Percentiles rank a stretch among this genome's conserved stretches.
phyloP scores from a whole-genome alignment of 73 alveolate species.

The Halteria grandinella region DNA sequence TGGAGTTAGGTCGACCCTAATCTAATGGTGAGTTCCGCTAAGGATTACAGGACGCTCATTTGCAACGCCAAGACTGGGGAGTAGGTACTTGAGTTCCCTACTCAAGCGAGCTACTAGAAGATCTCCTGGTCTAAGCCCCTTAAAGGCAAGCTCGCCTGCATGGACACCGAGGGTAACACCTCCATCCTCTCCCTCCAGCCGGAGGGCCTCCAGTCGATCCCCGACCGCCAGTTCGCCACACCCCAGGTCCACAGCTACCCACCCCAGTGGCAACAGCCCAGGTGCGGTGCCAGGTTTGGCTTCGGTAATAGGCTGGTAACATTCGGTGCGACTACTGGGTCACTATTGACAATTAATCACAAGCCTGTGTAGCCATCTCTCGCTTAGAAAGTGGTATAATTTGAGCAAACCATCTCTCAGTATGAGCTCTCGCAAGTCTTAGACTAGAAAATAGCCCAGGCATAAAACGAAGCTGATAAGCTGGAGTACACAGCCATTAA shows the following conservation, averaged over 20 bases:
- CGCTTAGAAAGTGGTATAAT: constrained; percentile 32
- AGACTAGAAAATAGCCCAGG: constrained; percentile 39
- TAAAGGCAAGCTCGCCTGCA: constrained; percentile 44
- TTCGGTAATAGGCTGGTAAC: constrained; percentile 73
- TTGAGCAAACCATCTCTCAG: constrained; percentile 19
- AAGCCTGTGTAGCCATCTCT: constrained; percentile 1
- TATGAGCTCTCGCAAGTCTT: constrained; percentile 17
- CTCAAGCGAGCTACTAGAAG: constrained; percentile 7
- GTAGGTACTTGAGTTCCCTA: constrained; percentile 53
- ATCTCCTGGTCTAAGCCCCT: constrained; percentile 47
- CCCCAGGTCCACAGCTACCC: constrained; percentile 64
- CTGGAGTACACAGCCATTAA: constrained; percentile 63
- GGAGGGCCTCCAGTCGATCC: constrained; percentile 21
- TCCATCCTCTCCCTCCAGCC: constrained; percentile 23
- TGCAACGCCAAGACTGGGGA: constrained; percentile 80
- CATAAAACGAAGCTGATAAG: constrained; percentile 55
- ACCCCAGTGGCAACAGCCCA: constrained; percentile 79
- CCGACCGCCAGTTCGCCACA: constrained; percentile 1
- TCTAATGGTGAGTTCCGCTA: constrained; percentile 74
- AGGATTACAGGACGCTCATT: constrained; percentile 66
- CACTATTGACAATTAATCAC: constrained; percentile 30
- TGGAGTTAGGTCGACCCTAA: constrained; percentile 89
- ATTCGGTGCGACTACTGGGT: constrained; percentile 57
- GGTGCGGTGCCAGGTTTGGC: constrained; percentile 80
- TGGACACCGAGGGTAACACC: constrained; percentile 52